phyloP scores from a whole-genome alignment of 345 rosid species.

The Orychophragmus violaceus region DNA sequence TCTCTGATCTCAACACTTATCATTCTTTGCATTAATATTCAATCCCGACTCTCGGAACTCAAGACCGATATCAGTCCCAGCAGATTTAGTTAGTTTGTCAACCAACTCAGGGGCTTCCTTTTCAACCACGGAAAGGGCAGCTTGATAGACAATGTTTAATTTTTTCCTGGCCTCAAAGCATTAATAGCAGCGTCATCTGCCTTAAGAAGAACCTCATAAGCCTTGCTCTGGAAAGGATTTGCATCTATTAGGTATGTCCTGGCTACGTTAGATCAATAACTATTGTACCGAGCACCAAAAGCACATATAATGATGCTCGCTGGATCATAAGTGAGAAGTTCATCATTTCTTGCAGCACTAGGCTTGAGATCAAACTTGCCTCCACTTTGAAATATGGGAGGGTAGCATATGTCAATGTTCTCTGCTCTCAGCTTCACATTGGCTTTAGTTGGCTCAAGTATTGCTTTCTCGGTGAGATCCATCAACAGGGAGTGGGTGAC shows the following conservation, averaged over 20 bases:
- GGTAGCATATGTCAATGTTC: conserved; percentile 91
- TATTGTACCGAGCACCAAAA: conserved; percentile 74
- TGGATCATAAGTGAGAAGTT: conserved; percentile 67
- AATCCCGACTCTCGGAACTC: conserved; percentile 94
- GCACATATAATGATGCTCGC: conserved; percentile 86
- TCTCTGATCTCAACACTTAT: conserved; percentile 47
- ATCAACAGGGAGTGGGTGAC: conserved; percentile 74
- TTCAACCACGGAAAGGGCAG: conserved; percentile 73
- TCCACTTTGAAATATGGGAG: conserved; percentile 94
- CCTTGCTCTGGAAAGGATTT: conserved; percentile 67
- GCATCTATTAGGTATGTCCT: conserved; percentile 85
- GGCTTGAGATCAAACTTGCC: conserved; percentile 88
- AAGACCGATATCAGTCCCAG: conserved; percentile 94
- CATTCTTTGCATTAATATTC: conserved; percentile 72
- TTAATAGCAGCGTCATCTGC: conserved; percentile 86
- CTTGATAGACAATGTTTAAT: conserved; percentile 61
- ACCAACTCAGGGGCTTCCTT: conserved; percentile 72
- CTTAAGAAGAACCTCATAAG: conserved; percentile 77
- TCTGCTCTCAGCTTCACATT: conserved; percentile 78
- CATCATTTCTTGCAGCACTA: conserved; percentile 85
- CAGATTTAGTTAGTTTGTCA: conserved; percentile 73
- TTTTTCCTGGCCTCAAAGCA: conserved; percentile 67
- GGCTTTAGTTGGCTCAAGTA: conserved; percentile 71
- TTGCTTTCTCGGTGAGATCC: conserved; percentile 85
- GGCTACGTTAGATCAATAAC: conserved; percentile 89